Conservation (phyloP, 257 asterid genomes). For the Solanum chmielewskii region DNA sequence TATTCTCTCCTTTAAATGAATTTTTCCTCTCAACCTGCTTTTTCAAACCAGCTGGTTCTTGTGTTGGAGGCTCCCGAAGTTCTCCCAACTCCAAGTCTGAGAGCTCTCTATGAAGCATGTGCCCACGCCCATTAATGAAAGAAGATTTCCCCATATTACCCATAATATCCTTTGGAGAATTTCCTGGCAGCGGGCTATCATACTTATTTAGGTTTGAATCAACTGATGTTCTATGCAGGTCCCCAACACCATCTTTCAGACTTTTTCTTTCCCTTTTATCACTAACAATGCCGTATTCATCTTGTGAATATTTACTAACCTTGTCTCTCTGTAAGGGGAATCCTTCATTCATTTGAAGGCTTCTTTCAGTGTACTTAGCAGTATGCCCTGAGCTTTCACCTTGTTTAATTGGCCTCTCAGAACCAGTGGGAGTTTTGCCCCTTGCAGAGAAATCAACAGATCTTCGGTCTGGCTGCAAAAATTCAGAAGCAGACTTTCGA, state of each 20-base stretch:
- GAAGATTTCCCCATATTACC: constrained; percentile 26
- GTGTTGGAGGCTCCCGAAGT: constrained; percentile 61
- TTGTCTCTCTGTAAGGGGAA: constrained; percentile 28
- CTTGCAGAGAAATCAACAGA: constrained; percentile 26
- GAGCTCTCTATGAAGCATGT: constrained; percentile 55
- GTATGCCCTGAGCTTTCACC: constrained; percentile 28
- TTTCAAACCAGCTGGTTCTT: constrained; percentile 35
- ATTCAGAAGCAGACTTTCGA: constrained; percentile 31
- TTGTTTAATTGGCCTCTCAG: constrained; percentile 46
- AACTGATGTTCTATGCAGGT: constrained; percentile 21
- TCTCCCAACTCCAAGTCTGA: constrained; percentile 95
- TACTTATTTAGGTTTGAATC: constrained; percentile 29
- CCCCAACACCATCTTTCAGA: constrained; percentile 34
- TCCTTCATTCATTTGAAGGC: constrained; percentile 32
- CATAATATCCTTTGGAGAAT: constrained; percentile 42
- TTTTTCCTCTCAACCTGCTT: constrained; percentile 49
- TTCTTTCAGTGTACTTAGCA: constrained; percentile 40
- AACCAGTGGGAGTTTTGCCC: constrained; percentile 27
- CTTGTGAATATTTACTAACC: constrained; percentile 21
- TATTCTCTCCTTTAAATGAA: constrained; percentile 45
- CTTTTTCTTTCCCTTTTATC: constrained; percentile 27
- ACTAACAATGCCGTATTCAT: constrained; percentile 20
- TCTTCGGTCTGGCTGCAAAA: constrained; percentile 39
- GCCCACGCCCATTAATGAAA: constrained; percentile 39
- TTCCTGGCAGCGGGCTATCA: constrained; percentile 27